phyloP scores from a whole-genome alignment of 352 stramenopile genomes.

The Globisporangium emineosum region DNA sequence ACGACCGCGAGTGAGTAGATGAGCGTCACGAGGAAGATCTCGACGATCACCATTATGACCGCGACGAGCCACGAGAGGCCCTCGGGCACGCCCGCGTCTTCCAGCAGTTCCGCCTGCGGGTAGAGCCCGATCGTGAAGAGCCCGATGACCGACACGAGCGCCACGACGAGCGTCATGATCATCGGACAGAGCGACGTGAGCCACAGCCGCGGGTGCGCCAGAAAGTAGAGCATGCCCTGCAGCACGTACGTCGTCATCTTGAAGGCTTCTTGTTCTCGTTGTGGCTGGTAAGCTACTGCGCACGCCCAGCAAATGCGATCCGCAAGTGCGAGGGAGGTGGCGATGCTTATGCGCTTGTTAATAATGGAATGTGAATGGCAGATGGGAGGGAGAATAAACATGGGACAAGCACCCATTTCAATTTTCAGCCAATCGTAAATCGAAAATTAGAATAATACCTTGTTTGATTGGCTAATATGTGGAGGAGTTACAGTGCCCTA shows the following conservation, averaged over 20 bases:
- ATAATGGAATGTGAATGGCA: not conserved
- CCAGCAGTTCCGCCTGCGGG: slow-evolving; percentile 42
- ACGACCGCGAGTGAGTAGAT: slow-evolving; percentile 61
- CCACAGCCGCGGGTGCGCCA: slow-evolving; percentile 60
- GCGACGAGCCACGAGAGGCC: slow-evolving; percentile 58
- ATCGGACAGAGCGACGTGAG: slow-evolving; percentile 48
- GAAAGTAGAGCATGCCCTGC: slow-evolving; percentile 52
- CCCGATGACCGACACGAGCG: slow-evolving; percentile 34
- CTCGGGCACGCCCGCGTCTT: slow-evolving; percentile 30
- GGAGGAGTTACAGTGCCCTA: too few species aligned
- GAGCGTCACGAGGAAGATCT: slow-evolving; percentile 73
- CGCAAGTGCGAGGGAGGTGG: too few species aligned
- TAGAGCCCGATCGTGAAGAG: slow-evolving; percentile 44
- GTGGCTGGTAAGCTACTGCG: not conserved
- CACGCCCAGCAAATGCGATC: not conserved
- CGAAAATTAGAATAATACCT: not conserved
- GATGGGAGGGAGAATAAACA: not conserved
- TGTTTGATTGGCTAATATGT: not conserved
- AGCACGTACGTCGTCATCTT: slow-evolving; percentile 55
- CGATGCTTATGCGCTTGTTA: not conserved
- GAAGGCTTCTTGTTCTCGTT: not conserved
- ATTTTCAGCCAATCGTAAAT: not conserved
- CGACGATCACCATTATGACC: slow-evolving; percentile 55
- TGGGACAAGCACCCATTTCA: not conserved
- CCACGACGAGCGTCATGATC: slow-evolving; percentile 54